Percentiles rank a stretch among this genome's conserved stretches.
Conservation (phyloP, 495 filamentous ascomycete species). For the Xylaria scruposa region DNA sequence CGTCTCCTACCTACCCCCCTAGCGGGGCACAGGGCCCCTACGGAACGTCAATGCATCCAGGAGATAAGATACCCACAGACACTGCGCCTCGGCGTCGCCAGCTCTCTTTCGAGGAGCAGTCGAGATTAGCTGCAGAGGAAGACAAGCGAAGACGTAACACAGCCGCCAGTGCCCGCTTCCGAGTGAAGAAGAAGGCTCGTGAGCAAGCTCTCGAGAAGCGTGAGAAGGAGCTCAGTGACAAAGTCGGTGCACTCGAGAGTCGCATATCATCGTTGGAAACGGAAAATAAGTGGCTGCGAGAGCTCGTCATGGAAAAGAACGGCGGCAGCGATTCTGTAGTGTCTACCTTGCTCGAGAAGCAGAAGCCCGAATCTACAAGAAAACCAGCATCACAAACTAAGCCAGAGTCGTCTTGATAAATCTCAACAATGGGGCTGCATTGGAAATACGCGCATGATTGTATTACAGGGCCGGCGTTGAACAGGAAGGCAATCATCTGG, state of each 20-base stretch:
- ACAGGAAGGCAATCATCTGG: conserved; percentile 24
- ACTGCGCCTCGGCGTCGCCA: conserved; percentile 45
- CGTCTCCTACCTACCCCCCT: conserved; percentile 45
- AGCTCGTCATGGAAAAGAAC: conserved; percentile 91
- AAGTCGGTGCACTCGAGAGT: conserved; percentile 77
- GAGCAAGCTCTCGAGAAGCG: conserved; percentile 91
- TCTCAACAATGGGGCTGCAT: neutral
- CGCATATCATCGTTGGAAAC: conserved; percentile 87
- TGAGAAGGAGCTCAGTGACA: conserved; percentile 89
- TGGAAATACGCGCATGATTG: conserved; percentile 17
- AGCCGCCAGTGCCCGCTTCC: conserved; percentile 91
- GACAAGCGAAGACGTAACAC: conserved; percentile 97
- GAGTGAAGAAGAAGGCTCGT: conserved; percentile 99
- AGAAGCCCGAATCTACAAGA: conserved; percentile 33
- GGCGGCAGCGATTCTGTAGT: conserved; percentile 61
- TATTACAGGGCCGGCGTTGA: conserved; percentile 29
- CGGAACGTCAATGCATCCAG: conserved; percentile 47
- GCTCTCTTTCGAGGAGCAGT: conserved; percentile 68
- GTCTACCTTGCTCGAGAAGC: conserved; percentile 52
- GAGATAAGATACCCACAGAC: conserved; percentile 60
- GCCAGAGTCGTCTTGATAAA: conserved; percentile 14
- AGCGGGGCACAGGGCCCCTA: conserved; percentile 52
- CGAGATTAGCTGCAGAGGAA: conserved; percentile 87
- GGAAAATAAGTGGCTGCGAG: conserved; percentile 97
- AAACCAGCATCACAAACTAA: conserved; percentile 20